A percentile compares a stretch with the other conserved stretches of the same genome.
These are phyloP conservation scores for Linanthus parryae DNA, from an alignment of 148 eudicot genomes.

Conservation along the genomic window DNA sequence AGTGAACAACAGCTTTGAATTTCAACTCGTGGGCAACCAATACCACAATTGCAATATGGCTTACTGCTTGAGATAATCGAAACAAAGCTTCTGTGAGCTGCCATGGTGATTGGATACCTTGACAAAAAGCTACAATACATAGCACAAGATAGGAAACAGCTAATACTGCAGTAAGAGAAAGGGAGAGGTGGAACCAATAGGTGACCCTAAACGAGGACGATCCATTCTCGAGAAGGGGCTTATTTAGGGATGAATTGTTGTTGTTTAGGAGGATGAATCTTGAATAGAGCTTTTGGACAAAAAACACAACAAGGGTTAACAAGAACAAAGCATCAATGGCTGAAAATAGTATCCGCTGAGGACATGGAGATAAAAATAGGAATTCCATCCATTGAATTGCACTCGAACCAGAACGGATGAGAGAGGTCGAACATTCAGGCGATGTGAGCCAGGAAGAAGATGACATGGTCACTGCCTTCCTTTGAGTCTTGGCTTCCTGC, in stretches of 20 bases:
- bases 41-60: constrained; percentile 1
- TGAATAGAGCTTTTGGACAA: constrained; percentile 23
- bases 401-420: constrained; percentile 13
- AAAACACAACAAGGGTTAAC: constrained; percentile 21
- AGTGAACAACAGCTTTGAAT: constrained; percentile 39
- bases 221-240: neutral
- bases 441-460: constrained; percentile 39
- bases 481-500: too few species aligned
- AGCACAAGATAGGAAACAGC: neutral
- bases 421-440: constrained; percentile 32
- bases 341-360: constrained; percentile 43
- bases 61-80: neutral
- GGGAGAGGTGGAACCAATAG: neutral
- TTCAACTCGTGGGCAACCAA: constrained; percentile 43
- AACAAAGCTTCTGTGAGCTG: neutral
- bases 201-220: neutral
- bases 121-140: neutral
- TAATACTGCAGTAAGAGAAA: neutral
- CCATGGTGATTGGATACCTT: neutral
- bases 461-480: constrained; percentile 16
- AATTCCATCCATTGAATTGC: constrained; percentile 37
- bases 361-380: constrained; percentile 49
- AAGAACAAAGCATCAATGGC: constrained; percentile 34
- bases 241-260: constrained; percentile 13
- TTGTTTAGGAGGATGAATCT: constrained; percentile 16